Evolutionary conservation across 257 asterid species (phyloP).

Genomic region (Solanum infundibuliforme): DNA sequence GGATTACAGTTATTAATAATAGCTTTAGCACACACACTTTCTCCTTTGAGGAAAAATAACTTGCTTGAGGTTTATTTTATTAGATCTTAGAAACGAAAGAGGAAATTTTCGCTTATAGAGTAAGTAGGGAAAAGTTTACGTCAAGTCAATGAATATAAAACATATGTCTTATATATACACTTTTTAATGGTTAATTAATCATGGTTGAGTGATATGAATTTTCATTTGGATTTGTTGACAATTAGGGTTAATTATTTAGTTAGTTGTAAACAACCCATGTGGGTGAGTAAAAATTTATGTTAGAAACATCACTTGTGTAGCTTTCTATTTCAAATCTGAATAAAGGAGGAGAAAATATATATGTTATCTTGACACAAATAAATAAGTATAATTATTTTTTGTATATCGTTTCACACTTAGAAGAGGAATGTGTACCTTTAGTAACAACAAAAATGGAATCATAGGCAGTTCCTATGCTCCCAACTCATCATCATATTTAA

Average conservation of each 20-base stretch:
- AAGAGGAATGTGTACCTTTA: neutral
- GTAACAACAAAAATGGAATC: neutral
- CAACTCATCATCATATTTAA: neutral
- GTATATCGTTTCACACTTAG: neutral
- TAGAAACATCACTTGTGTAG: neutral
- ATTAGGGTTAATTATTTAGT: neutral
- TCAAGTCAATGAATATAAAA: neutral
- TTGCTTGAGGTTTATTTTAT: neutral
- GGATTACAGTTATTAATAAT: neutral
- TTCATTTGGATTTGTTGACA: neutral
- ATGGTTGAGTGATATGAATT: neutral
- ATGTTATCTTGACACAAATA: neutral
- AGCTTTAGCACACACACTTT: too few relatives aligned
- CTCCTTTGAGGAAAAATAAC: too few relatives aligned
- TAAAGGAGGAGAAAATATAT: neutral
- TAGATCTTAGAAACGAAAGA: neutral
- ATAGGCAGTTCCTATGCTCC: neutral
- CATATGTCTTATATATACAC: neutral
- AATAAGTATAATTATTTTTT: neutral
- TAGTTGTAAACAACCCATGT: neutral
- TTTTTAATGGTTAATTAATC: neutral
- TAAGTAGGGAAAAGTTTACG: neutral
- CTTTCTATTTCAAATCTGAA: neutral
- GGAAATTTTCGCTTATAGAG: neutral
- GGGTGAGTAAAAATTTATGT: neutral